phyloP scores from a whole-genome alignment of 305 asterid species.

The Rubia occidens region DNA sequence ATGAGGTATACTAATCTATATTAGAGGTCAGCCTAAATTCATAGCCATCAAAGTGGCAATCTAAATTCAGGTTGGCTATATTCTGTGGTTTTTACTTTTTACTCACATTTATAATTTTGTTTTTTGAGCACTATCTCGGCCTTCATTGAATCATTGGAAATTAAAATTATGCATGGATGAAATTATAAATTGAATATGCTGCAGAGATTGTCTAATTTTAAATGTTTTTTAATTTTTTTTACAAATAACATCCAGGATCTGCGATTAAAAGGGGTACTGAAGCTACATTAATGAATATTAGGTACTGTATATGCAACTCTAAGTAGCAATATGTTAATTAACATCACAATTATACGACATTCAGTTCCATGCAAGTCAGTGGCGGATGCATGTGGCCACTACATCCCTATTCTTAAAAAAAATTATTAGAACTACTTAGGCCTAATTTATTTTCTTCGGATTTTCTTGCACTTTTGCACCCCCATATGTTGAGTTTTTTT shows the following conservation, averaged over 20 bases:
- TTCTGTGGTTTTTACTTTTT: not conserved
- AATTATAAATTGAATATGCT: not conserved
- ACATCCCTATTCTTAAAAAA: not conserved
- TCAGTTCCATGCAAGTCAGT: not conserved
- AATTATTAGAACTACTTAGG: not conserved
- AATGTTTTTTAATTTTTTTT: not conserved
- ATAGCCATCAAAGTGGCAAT: not conserved
- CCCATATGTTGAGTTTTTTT: not conserved
- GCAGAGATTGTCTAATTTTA: not conserved
- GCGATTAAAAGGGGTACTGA: not conserved
- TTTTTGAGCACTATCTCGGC: constrained; percentile 1
- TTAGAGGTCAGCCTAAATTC: not conserved
- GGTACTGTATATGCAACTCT: not conserved
- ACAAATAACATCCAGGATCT: not conserved
- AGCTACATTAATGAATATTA: not conserved
- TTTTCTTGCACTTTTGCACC: not conserved
- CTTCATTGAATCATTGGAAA: not conserved
- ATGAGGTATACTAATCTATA: not conserved
- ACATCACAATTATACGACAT: not conserved
- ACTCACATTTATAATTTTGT: not conserved
- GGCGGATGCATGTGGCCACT: not conserved
- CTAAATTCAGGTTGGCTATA: constrained; percentile 8
- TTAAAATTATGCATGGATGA: not conserved
- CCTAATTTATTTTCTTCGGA: not conserved
- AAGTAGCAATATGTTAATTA: constrained; percentile 6